These are phyloP conservation scores for Immersiella caudata DNA, from an alignment of 495 filamentous ascomycete species.

Conservation along the genomic window DNA sequence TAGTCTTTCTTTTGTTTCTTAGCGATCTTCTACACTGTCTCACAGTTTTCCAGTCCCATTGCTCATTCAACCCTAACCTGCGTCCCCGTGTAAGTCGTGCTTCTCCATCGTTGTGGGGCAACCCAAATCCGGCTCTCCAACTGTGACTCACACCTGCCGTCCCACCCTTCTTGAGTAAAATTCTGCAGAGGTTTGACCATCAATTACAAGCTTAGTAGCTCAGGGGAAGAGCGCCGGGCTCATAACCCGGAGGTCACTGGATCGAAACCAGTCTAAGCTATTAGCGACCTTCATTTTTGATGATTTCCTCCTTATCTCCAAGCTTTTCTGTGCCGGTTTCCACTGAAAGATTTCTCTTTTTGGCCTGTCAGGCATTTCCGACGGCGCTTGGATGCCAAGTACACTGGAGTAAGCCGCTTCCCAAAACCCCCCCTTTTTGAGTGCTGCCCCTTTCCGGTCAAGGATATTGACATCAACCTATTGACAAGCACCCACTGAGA, in stretches of 20 bases:
- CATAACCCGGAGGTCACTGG: slow-evolving; percentile 1
- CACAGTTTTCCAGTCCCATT: too few relatives aligned
- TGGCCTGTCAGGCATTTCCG: not conserved
- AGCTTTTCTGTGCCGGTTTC: not conserved
- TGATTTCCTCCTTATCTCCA: not conserved
- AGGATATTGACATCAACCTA: too few relatives aligned
- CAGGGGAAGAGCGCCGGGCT: not conserved
- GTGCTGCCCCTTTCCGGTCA: too few relatives aligned
- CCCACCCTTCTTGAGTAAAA: not conserved
- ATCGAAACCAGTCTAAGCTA: slow-evolving; percentile 1
- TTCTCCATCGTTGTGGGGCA: not conserved
- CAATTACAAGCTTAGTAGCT: slow-evolving; percentile 1
- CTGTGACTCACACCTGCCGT: not conserved
- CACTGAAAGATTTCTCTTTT: not conserved
- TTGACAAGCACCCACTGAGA: too few relatives aligned
- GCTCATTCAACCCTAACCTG: not conserved
- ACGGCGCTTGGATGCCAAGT: not conserved
- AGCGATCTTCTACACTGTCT: not conserved
- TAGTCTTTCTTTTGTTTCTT: not conserved
- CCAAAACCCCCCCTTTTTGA: too few relatives aligned
- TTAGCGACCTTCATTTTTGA: not conserved
- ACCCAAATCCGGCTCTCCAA: not conserved
- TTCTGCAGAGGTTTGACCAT: not conserved
- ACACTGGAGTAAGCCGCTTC: too few relatives aligned
- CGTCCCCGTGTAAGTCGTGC: not conserved